phyloP scores from a whole-genome alignment of 345 rosid species.

The Clausena lansium region DNA sequence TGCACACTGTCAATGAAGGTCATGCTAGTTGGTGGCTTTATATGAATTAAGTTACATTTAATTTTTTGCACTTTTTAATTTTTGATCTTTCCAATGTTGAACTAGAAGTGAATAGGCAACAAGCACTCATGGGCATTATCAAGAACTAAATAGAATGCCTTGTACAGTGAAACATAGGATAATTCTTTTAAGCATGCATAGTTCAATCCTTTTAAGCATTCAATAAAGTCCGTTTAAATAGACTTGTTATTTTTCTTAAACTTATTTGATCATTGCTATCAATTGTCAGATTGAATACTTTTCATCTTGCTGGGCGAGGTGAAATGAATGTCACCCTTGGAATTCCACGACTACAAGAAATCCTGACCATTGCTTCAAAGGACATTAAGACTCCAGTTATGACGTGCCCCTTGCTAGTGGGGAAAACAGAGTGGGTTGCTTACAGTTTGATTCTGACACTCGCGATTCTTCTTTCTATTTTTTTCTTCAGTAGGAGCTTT shows the following conservation, averaged over 20 bases:
- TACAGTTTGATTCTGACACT: neutral
- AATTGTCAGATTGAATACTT: constrained; percentile 77
- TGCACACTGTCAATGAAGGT: neutral
- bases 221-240: neutral
- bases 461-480: neutral
- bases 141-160: neutral
- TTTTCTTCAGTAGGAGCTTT: neutral
- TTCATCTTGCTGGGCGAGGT: constrained; percentile 99
- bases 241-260: neutral
- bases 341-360: constrained; percentile 95
- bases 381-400: constrained; percentile 87
- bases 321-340: constrained; percentile 99
- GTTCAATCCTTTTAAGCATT: neutral
- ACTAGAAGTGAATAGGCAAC: neutral
- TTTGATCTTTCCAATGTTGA: neutral
- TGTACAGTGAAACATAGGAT: neutral
- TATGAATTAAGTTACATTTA: neutral
- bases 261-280: constrained; percentile 5
- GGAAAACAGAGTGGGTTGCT: constrained; percentile 62
- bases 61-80: neutral
- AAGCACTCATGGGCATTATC: neutral
- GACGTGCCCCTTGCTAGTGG: constrained; percentile 80
- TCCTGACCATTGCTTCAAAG: constrained; percentile 82
- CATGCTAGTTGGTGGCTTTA: neutral
- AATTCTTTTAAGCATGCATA: neutral